Evolutionary conservation across 129 eudicot genomes (phyloP).

Genomic region (Saposhnikovia divaricata): DNA sequence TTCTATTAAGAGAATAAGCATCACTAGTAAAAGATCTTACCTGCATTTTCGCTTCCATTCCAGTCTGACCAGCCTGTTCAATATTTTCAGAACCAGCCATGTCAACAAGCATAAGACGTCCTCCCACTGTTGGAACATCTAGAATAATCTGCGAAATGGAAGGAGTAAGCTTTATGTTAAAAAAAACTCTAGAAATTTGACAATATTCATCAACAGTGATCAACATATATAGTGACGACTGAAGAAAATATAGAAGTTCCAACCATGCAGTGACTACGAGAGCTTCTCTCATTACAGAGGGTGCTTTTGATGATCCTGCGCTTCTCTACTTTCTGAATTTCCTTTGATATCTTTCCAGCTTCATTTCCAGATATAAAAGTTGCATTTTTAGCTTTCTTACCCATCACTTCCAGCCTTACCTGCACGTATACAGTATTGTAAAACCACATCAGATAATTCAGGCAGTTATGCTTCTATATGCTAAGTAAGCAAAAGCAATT

Average conservation of each 20-base stretch:
- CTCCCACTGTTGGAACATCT: slow-evolving; percentile 97
- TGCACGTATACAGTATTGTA: slow-evolving; percentile 10
- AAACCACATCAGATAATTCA: not conserved
- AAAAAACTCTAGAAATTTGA: not conserved
- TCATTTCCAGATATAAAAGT: slow-evolving; percentile 90
- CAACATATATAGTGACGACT: not conserved
- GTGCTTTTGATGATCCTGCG: slow-evolving; percentile 85
- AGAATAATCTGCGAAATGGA: slow-evolving; percentile 54
- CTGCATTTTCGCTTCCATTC: slow-evolving; percentile 97
- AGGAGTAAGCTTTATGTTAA: not conserved
- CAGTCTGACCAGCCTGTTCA: slow-evolving; percentile 95
- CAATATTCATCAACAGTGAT: not conserved
- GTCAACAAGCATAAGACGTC: slow-evolving; percentile 96
- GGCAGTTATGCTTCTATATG: too few relatives aligned
- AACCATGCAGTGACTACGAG: slow-evolving; percentile 99
- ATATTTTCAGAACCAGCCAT: slow-evolving; percentile 99
- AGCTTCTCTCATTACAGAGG: slow-evolving; percentile 90
- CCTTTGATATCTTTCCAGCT: slow-evolving; percentile 89
- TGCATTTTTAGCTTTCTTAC: slow-evolving; percentile 97
- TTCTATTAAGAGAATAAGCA: not conserved
- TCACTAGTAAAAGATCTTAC: slow-evolving; percentile 19
- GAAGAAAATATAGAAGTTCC: not conserved
- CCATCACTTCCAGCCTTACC: slow-evolving; percentile 96
- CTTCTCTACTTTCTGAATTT: slow-evolving; percentile 97
- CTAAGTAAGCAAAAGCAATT: too few relatives aligned